phyloP scores from a whole-genome alignment of 441 rosid genomes.

The Bocquillonia castaneifolia region DNA sequence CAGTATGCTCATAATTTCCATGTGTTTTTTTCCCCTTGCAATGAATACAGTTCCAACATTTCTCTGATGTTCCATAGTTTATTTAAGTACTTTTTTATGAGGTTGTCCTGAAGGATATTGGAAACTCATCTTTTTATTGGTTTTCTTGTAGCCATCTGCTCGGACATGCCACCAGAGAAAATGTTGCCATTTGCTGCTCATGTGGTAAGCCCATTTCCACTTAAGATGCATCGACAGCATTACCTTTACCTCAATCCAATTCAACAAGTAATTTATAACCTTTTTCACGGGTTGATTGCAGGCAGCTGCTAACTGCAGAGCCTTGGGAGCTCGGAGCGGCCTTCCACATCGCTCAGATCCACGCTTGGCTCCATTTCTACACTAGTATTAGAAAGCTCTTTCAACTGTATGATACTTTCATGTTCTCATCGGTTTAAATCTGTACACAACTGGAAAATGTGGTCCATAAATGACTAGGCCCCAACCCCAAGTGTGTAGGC shows the following conservation, averaged over 20 bases:
- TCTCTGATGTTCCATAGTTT: no score
- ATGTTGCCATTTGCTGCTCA: constrained; percentile 79
- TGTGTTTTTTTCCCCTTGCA: background rate
- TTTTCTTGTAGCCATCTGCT: constrained; percentile 50
- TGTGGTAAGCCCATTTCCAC: constrained; percentile 50
- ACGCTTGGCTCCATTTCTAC: constrained; percentile 44
- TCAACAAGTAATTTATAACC: background rate
- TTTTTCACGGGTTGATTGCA: constrained; percentile 45
- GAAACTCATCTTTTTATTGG: constrained; percentile 1
- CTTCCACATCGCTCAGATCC: constrained; percentile 59
- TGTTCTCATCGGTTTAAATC: no score
- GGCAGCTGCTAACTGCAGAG: constrained; percentile 80
- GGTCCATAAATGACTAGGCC: no score
- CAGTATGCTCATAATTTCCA: background rate
- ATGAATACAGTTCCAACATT: background rate
- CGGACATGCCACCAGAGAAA: constrained; percentile 62
- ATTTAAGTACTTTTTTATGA: background rate
- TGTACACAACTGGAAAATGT: no score
- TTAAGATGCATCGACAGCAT: background rate
- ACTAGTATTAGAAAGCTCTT: background rate
- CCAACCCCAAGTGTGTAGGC: no score
- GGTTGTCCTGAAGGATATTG: background rate
- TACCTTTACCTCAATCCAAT: no score
- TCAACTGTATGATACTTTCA: background rate
- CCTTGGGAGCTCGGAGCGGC: constrained; percentile 73